Percentiles rank a stretch among this genome's conserved stretches.
Conservation (phyloP, 2,329 filamentous ascomycete species). For the Colletotrichum caudatum region DNA sequence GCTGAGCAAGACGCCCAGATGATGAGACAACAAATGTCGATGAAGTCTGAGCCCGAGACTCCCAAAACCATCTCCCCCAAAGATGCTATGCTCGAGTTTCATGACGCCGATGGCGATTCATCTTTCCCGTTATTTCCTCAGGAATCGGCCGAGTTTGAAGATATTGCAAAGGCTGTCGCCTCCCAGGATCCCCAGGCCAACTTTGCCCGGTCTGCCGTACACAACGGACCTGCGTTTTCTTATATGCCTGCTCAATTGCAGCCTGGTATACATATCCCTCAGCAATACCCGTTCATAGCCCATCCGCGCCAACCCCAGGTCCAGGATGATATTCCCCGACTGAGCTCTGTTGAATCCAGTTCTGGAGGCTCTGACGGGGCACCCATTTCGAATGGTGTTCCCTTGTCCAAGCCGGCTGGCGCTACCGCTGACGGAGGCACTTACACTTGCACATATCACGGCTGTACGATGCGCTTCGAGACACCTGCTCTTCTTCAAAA, state of each 20-base stretch:
- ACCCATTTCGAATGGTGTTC: conserved; percentile 49
- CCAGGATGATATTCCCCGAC: conserved; percentile 51
- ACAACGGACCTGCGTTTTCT: conserved; percentile 17
- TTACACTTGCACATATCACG: conserved; percentile 96
- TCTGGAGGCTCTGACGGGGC: conserved; percentile 40
- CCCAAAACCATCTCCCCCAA: conserved; percentile 96
- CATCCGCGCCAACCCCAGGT: conserved; percentile 49
- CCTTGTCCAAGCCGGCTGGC: conserved; percentile 65
- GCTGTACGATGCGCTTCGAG: conserved; percentile 89
- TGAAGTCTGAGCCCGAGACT: conserved; percentile 59
- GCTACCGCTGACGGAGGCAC: conserved; percentile 84
- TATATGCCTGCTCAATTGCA: conserved; percentile 54
- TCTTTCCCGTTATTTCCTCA: conserved; percentile 80
- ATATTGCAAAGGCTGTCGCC: conserved; percentile 48
- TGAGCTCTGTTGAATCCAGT: conserved; percentile 59
- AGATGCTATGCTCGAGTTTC: conserved; percentile 88
- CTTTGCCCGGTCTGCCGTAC: conserved; percentile 7
- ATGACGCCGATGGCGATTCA: conserved; percentile 77
- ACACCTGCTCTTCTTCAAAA: conserved; percentile 89
- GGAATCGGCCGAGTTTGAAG: conserved; percentile 59
- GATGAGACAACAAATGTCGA: conserved; percentile 56
- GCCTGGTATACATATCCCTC: conserved; percentile 57
- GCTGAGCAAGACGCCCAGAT: conserved; percentile 68
- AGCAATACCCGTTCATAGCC: conserved; percentile 65
- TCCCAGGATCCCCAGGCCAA: conserved; percentile 4